Evolutionary conservation across 257 asterid species (phyloP).

Genomic region (Forsythia viridissima): DNA sequence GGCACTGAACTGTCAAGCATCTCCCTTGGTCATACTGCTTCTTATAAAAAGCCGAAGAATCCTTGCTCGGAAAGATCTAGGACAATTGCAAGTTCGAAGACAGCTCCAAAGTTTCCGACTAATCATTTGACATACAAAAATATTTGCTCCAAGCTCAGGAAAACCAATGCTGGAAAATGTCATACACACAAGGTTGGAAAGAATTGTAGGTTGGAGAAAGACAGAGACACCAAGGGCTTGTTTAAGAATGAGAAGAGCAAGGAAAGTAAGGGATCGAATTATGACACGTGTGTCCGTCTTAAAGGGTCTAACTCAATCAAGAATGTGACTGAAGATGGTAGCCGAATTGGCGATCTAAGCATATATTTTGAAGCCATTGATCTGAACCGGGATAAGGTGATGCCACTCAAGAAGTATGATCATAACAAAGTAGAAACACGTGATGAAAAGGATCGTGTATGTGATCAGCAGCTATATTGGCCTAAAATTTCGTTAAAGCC

Average conservation of each 20-base stretch:
- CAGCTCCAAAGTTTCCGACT: background rate
- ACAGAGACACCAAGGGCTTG: slow-evolving; percentile 13
- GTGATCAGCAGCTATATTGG: slow-evolving; percentile 6
- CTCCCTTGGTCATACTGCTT: slow-evolving; percentile 17
- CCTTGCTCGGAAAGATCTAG: slow-evolving; percentile 15
- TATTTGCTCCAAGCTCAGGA: slow-evolving; percentile 20
- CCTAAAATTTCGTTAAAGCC: slow-evolving; percentile 4
- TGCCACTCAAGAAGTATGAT: slow-evolving; percentile 5
- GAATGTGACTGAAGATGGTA: background rate
- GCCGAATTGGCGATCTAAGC: slow-evolving; percentile 36
- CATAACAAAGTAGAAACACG: background rate
- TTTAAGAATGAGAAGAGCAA: slow-evolving; percentile 22
- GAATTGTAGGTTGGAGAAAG: slow-evolving; percentile 19
- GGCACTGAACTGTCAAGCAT: slow-evolving; percentile 16
- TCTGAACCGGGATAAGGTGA: slow-evolving; percentile 29
- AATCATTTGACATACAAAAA: slow-evolving; percentile 11
- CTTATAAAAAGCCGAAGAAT: slow-evolving; percentile 23
- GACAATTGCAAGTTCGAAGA: slow-evolving; percentile 20
- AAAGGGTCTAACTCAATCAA: background rate
- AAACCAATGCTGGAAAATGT: slow-evolving; percentile 21
- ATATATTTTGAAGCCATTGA: slow-evolving; percentile 46
- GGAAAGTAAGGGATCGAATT: slow-evolving; percentile 16
- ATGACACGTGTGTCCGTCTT: background rate
- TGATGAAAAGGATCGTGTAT: background rate
- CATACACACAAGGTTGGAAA: slow-evolving; percentile 23